These are phyloP conservation scores for Backusella sp. DNA, from an alignment of 192 early-diverging fungal genomes.

Conservation along the genomic window DNA sequence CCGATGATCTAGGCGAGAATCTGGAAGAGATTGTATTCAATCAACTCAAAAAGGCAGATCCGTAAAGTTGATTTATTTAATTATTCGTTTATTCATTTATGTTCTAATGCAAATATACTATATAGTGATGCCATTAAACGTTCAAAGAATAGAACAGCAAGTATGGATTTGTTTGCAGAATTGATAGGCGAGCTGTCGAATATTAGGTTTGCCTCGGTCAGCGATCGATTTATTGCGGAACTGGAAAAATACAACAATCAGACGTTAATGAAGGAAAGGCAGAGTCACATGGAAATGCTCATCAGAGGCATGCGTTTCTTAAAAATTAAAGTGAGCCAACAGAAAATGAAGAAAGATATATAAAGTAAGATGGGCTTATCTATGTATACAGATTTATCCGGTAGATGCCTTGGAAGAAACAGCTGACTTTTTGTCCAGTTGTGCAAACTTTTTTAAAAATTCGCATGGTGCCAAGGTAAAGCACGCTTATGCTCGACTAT, in stretches of 20 bases:
- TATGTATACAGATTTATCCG: conserved; percentile 74
- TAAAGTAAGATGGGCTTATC: neutral
- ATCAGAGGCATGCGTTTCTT: conserved; percentile 91
- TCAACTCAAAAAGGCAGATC: conserved; percentile 83
- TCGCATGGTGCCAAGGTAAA: conserved; percentile 80
- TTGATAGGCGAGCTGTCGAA: conserved; percentile 91
- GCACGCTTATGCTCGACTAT: conserved; percentile 86
- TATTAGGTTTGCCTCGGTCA: conserved; percentile 90
- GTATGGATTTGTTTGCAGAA: conserved; percentile 87
- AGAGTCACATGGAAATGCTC: conserved; percentile 81
- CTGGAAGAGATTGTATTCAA: conserved; percentile 94
- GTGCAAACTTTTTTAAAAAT: conserved; percentile 85
- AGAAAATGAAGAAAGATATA: neutral
- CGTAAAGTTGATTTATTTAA: conserved; percentile 50
- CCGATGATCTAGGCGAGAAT: conserved; percentile 79
- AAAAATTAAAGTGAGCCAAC: conserved; percentile 68
- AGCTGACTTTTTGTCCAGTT: conserved; percentile 89
- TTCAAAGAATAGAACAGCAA: conserved; percentile 80
- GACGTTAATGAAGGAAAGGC: conserved; percentile 58
- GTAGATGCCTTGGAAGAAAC: conserved; percentile 92
- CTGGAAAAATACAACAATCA: conserved; percentile 70
- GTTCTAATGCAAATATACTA: neutral
- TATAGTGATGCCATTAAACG: conserved; percentile 62
- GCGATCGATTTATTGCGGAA: conserved; percentile 90
- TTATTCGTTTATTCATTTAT: neutral